Conservation (phyloP, 208 protist genomes). For the Porcisia deanei region DNA sequence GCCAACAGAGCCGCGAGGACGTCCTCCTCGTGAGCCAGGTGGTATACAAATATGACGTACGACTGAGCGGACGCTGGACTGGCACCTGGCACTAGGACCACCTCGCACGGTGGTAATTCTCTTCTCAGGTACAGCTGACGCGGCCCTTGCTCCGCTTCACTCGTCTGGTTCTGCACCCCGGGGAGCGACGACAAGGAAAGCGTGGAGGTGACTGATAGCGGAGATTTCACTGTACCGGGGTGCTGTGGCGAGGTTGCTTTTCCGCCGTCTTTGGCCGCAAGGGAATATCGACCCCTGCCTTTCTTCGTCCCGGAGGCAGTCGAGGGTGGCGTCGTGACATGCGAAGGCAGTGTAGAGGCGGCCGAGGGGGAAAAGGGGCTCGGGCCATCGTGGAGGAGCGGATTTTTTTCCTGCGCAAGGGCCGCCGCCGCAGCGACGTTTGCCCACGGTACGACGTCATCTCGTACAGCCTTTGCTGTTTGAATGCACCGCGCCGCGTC, state of each 20-base stretch:
- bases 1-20: constrained; percentile 25
- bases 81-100: constrained; percentile 12
- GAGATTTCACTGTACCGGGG: not conserved
- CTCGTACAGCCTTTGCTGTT: constrained; percentile 25
- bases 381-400: not conserved
- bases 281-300: not conserved
- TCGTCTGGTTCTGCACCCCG: not conserved
- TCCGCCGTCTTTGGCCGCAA: not conserved
- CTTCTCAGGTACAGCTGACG: constrained; percentile 21
- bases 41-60: constrained; percentile 49
- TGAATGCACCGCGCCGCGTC: constrained; percentile 7
- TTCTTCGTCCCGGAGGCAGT: not conserved
- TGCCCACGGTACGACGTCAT: constrained; percentile 20
- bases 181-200: not conserved
- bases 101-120: constrained; percentile 34
- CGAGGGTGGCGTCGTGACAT: not conserved
- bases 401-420: not conserved
- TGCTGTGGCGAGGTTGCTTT: not conserved
- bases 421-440: constrained; percentile 1
- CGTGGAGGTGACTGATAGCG: not conserved
- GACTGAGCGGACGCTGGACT: not conserved
- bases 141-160: constrained; percentile 4
- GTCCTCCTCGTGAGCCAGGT: constrained; percentile 35
- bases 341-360: not conserved
- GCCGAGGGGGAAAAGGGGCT: not conserved